Conservation (phyloP, 495 filamentous ascomycete genomes). For the Trichodelitschia bisporula region DNA sequence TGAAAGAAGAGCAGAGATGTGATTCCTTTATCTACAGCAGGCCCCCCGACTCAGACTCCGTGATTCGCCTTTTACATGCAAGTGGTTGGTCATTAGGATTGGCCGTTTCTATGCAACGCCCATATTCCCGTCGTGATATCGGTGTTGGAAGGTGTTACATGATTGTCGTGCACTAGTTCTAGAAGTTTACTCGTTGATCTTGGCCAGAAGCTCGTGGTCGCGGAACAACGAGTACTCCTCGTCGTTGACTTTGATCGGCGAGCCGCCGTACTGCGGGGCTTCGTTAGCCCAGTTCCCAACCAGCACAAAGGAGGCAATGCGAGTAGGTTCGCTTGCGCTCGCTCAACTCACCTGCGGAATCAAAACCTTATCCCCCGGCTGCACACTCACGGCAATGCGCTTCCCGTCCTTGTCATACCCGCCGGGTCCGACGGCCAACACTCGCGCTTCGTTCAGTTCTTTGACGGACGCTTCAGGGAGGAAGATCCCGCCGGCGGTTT, state of each 20-base stretch:
- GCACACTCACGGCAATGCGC: constrained; percentile 56
- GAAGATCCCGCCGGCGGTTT: constrained; percentile 90
- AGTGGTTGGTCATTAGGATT: too few species aligned
- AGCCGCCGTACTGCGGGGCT: constrained; percentile 58
- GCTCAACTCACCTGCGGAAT: constrained; percentile 64
- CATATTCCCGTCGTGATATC: too few species aligned
- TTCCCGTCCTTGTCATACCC: constrained; percentile 66
- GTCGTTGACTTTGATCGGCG: constrained; percentile 88
- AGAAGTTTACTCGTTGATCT: constrained; percentile 25
- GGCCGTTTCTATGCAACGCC: too few species aligned
- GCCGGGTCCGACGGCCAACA: constrained; percentile 86
- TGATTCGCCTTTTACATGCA: too few species aligned
- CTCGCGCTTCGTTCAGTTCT: constrained; percentile 91
- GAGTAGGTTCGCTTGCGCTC: constrained; percentile 1
- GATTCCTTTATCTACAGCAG: too few species aligned
- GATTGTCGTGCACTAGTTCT: too few species aligned
- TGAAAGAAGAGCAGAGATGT: too few species aligned
- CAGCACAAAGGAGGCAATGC: constrained; percentile 3
- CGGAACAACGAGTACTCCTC: constrained; percentile 90
- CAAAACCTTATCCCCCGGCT: constrained; percentile 72
- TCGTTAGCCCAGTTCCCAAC: constrained; percentile 13
- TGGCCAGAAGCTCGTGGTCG: constrained; percentile 54
- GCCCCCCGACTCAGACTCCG: too few species aligned
- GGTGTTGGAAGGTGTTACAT: too few species aligned
- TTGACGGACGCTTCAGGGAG: constrained; percentile 92